Evolutionary conservation across 371 early-diverging fungal genomes (phyloP), one percentile per base, ranked within the genome.

Genomic region (Apophysomyces variabilis): DNA sequence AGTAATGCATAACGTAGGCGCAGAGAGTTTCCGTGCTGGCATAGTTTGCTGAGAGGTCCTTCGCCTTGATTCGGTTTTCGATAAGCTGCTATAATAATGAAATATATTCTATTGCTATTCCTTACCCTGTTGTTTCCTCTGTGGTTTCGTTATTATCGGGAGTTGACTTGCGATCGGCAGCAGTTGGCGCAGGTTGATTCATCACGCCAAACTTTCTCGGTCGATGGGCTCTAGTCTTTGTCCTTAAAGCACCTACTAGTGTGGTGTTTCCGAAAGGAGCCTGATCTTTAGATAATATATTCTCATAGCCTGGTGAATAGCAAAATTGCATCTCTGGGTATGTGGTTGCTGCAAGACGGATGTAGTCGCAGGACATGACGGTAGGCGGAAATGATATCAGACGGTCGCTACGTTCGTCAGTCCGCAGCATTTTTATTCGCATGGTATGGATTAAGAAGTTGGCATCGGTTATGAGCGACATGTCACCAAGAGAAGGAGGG

Each of bases 371-470:
- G 39, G 87, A 85, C 67, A 89, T 85, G 44, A 85, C 83, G 32
- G 84, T 85, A 1, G 86, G 85, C 47, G 79, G 78, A 56, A 93
- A 93, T 4, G 85, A 87, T 62, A 93, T 84, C 46, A 92, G 79
- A n/a, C 92, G 89, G 63, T 87, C 89, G 9, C 87, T 90, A 36
- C 89, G 83, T 72, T 92, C 93, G 66, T 90, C 90, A 12, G 89
- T 78, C 8, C 86, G 73, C 38, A 93, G 74, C 65, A 91, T 87
- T 68, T 89, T 87, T n/a, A 93, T 82, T n/a, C 91, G 88, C 67
- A 91, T 85, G 69, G 87, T 87, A 74, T 93, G 91, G 47, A 93
- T 88, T 36, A 93, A 73, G 66, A 88, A 93, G n/a, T 86, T 78
- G 12, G 89, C 86, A 78, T 92, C 91, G 61, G 87, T 86, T 36